These are phyloP conservation scores for Magnaporthiopsis poae DNA, from an alignment of 2,329 filamentous ascomycete genomes.

Conservation along the genomic window DNA sequence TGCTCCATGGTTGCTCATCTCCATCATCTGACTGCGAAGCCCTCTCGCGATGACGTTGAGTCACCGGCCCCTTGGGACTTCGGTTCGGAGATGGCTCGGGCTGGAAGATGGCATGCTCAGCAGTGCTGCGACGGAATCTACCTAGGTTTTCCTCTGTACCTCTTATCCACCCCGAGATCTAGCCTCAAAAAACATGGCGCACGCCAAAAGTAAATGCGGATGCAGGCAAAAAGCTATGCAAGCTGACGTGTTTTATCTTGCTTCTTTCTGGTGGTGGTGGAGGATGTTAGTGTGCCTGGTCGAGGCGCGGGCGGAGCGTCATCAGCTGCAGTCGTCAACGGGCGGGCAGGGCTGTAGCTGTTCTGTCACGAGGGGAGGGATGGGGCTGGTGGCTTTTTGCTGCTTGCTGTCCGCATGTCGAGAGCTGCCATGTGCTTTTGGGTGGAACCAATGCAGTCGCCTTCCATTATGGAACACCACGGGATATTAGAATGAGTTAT, in stretches of 20 bases:
- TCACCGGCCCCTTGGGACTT: neutral
- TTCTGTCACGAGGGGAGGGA: neutral
- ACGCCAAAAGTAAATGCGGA: neutral
- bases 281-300: neutral
- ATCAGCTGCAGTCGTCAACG: neutral
- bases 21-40: neutral
- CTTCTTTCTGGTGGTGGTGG: no score
- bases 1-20: neutral
- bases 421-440: neutral
- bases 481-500: no score
- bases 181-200: neutral
- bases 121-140: neutral
- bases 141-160: no score
- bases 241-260: neutral
- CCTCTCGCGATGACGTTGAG: neutral
- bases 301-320: neutral
- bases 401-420: neutral
- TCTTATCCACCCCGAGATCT: neutral
- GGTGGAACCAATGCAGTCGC: no score
- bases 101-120: neutral
- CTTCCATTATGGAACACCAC: no score
- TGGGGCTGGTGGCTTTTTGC: neutral
- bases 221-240: neutral
- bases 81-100: neutral
- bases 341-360: neutral